These are phyloP conservation scores for Taphrina flavorubra DNA, from an alignment of 1,139 yeast species.

Conservation along the genomic window DNA sequence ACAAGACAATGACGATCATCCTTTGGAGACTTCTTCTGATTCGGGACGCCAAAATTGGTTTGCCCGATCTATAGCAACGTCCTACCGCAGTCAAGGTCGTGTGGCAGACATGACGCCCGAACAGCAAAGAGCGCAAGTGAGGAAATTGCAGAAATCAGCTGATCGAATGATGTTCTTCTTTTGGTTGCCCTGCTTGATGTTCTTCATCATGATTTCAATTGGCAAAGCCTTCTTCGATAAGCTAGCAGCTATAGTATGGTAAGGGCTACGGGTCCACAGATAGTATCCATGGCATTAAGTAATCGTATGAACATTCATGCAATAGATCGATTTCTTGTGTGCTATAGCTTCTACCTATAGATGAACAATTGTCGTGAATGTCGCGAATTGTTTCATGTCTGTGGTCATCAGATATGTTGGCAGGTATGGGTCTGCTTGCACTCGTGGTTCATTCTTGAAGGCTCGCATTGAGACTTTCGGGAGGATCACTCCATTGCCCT, in stretches of 20 bases:
- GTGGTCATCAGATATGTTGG: too few relatives aligned
- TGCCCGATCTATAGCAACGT: not conserved
- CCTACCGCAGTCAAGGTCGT: constrained; percentile 28
- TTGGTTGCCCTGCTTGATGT: constrained; percentile 33
- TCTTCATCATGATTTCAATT: constrained; percentile 21
- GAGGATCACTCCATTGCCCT: too few relatives aligned
- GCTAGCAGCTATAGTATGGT: not conserved
- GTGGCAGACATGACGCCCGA: constrained; percentile 34
- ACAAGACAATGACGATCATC: not conserved
- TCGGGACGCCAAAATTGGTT: not conserved
- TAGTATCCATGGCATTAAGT: too few relatives aligned
- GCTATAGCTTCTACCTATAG: too few relatives aligned
- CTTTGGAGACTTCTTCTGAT: not conserved
- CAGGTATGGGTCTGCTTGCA: too few relatives aligned
- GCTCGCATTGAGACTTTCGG: too few relatives aligned
- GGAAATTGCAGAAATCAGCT: constrained; percentile 29
- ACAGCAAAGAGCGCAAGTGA: constrained; percentile 34
- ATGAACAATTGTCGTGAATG: too few relatives aligned
- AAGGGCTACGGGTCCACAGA: too few relatives aligned
- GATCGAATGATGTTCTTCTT: constrained; percentile 37
- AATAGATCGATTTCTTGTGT: too few relatives aligned
- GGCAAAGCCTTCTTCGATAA: constrained; percentile 25
- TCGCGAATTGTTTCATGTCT: too few relatives aligned
- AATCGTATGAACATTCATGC: too few relatives aligned
- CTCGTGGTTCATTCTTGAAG: too few relatives aligned